Conservation (phyloP, 73 alveolate genomes). For the Paramecium caudatum region DNA sequence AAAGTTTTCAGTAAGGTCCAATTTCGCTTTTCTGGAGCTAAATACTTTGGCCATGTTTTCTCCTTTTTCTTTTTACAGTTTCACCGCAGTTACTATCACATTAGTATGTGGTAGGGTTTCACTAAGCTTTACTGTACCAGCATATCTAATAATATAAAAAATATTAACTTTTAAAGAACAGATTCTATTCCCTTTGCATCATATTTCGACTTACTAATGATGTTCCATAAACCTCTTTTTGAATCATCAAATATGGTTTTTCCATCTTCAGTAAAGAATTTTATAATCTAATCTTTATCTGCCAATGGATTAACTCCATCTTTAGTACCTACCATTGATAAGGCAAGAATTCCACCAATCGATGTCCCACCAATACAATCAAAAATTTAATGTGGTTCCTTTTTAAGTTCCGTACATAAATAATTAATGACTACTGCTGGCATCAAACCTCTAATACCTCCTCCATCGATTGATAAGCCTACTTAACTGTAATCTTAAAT, state of each 20-base stretch:
- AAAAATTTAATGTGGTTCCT: conserved; percentile 69
- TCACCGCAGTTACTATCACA: conserved; percentile 68
- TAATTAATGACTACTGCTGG: conserved; percentile 71
- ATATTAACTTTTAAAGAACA: conserved; percentile 1
- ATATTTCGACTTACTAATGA: conserved; percentile 47
- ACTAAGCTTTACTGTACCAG: conserved; percentile 36
- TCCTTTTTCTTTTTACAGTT: conserved; percentile 21
- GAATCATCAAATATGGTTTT: conserved; percentile 54
- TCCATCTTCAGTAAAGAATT: conserved; percentile 64
- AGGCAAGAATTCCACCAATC: conserved; percentile 71
- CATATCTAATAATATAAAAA: background rate
- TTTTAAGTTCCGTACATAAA: conserved; percentile 55
- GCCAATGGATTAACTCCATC: conserved; percentile 69
- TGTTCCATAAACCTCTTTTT: conserved; percentile 22
- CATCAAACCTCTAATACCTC: conserved; percentile 75
- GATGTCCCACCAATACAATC: conserved; percentile 76
- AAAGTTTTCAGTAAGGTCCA: conserved; percentile 48
- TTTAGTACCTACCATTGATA: conserved; percentile 67
- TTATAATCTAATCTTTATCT: conserved; percentile 62
- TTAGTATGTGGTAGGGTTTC: conserved; percentile 61
- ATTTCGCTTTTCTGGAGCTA: conserved; percentile 66
- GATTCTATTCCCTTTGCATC: conserved; percentile 70
- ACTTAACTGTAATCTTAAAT: conserved; percentile 48
- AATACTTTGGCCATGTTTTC: conserved; percentile 64
- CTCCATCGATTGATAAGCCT: conserved; percentile 74